Conservation (phyloP, 441 rosid genomes). For the Euphorbia celastroides region DNA sequence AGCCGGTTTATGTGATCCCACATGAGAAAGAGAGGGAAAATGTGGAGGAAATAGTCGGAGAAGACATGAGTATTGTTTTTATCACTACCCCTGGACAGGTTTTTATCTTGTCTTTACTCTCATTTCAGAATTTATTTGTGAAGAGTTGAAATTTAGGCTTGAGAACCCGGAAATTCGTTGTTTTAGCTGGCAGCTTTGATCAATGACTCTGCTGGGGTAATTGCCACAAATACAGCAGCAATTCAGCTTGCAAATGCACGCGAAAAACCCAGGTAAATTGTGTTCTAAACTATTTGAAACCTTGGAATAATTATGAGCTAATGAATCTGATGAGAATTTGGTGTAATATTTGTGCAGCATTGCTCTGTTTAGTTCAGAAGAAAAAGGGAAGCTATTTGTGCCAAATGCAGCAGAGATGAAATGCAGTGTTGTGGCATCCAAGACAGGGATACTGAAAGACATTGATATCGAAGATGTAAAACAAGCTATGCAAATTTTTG, state of each 20-base stretch:
- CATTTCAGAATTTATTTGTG: no score
- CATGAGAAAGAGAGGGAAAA: conserved; percentile 89
- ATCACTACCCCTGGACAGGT: conserved; percentile 96
- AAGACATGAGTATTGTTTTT: conserved; percentile 59
- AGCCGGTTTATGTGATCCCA: conserved; percentile 76
- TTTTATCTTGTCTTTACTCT: background rate
- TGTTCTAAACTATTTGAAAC: background rate
- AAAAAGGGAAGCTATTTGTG: conserved; percentile 60
- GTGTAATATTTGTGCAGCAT: conserved; percentile 42
- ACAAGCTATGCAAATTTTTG: conserved; percentile 59
- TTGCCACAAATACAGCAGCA: conserved; percentile 92
- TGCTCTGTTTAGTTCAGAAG: conserved; percentile 70
- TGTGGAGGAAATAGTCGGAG: conserved; percentile 68
- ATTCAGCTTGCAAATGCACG: conserved; percentile 80
- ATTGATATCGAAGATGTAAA: conserved; percentile 52
- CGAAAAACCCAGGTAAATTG: conserved; percentile 56
- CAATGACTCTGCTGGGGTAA: conserved; percentile 83
- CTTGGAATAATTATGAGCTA: background rate
- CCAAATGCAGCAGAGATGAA: conserved; percentile 68
- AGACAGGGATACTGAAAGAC: conserved; percentile 63
- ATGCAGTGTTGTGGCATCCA: conserved; percentile 55
- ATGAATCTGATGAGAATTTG: conserved; percentile 9
- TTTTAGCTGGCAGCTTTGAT: conserved; percentile 82
- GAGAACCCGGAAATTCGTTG: conserved; percentile 5
- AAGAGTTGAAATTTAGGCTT: no score